These are phyloP conservation scores for Rhodotorula sp. DNA, from an alignment of 1,284 basidiomycete genomes.

Conservation along the genomic window DNA sequence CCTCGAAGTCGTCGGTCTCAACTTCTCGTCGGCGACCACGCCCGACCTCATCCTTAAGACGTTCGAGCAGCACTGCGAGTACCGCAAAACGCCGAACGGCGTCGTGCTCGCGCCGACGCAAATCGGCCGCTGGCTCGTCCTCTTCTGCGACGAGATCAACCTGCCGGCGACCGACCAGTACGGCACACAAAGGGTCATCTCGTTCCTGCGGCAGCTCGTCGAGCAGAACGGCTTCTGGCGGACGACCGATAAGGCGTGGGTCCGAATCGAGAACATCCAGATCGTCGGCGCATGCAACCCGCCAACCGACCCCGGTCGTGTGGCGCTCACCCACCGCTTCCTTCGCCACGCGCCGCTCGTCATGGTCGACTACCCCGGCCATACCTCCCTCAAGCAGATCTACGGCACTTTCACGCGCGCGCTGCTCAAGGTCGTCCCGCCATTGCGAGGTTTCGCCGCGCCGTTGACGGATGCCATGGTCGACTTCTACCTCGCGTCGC, in stretches of 20 bases:
- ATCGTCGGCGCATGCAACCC: constrained; percentile 99
- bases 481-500: constrained; percentile 87
- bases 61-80: constrained; percentile 99
- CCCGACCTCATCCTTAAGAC: constrained; percentile 98
- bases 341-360: constrained; percentile 96
- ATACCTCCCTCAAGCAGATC: constrained; percentile 95
- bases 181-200: constrained; percentile 97
- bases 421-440: constrained; percentile 91
- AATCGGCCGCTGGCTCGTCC: constrained; percentile 95
- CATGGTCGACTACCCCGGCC: constrained; percentile 99
- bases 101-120: constrained; percentile 89
- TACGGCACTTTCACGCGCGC: constrained; percentile 99
- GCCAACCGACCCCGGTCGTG: constrained; percentile 98
- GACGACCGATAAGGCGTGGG: constrained; percentile 92
- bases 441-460: constrained; percentile 86
- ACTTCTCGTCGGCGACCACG: constrained; percentile 98
- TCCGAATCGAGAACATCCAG: constrained; percentile 94
- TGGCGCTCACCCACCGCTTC: constrained; percentile 96
- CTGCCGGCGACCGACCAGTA: constrained; percentile 96
- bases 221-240: constrained; percentile 96
- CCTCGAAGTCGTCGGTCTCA: constrained; percentile 98
- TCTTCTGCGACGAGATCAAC: constrained; percentile 99
- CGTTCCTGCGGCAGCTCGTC: constrained; percentile 95
- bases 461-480: constrained; percentile 98
- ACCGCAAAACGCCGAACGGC: constrained; percentile 95